Base-by-base conservation (phyloP, 805 yeast genomes). In the Cyberlindnera veronae region DNA sequence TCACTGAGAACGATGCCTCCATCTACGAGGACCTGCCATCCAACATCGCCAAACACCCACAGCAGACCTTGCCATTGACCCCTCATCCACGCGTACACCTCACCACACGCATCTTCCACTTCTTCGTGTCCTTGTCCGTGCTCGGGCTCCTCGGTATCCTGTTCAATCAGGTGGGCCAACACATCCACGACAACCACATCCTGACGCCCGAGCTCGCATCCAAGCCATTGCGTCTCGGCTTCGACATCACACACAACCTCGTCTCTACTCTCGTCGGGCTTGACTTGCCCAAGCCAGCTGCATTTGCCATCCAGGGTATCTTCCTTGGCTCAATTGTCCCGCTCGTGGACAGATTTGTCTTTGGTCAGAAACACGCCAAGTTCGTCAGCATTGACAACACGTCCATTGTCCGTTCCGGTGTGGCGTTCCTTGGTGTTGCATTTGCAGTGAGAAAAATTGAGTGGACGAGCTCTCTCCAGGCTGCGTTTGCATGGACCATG, bases 401-500 rank as follows among this genome's bases (percentile, higher is more conserved):
- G 11, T 29, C 47, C 20, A 42, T 67, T 20, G 49, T 70, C 3
- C 61, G 74, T 50, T 55, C 79, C 16, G 60, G 68, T 33, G 74
- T 82, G 41, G 82, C 87, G 3, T 72, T 83, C 51, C 62, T 84
- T 31, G 95, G 95, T 3, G 74, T 84, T 26, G 71, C 80, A 5
- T 84, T 79, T 53, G 88, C 87, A 18, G 71, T 84, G 24, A 71
- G 85, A 50, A 79, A 76, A 48, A 67, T 81, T 28, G 82, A 80
- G 51, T 84, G 91, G 91, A 62, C 71, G 35, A 73, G 83, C 0
- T 71, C 79, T 15, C 61, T 78, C 31, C 89, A 84, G 53, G 81
- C 84, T 11, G 71, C 83, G 4, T 62, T 75, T 32, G 69, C 80
- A 4, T 82, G 87, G 83, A 66, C 77, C 11, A 59, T 77, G 17